Base-by-base conservation (phyloP, 306 rosid species). In the Oxytropis ochrocephala region DNA sequence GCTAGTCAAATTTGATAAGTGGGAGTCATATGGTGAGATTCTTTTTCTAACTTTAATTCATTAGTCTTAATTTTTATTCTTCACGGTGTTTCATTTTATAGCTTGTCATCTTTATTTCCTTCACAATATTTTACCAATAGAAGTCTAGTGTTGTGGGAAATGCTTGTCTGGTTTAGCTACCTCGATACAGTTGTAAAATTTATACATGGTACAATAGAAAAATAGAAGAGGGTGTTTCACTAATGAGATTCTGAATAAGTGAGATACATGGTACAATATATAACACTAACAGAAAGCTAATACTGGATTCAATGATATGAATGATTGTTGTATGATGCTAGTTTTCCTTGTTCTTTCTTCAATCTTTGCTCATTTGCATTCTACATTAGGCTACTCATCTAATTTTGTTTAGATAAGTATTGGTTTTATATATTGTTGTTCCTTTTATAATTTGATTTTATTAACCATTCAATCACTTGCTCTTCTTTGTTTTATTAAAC, bases 1-100 rank as follows among this genome's bases (percentile, higher is more conserved):
- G 95, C 73, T 77, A 69, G 89, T 89, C 80, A 87, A 76, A 66
- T 89, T 86, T 79, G 58, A 82, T 60, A 91, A 91, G 74, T 89
- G 96, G 97, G 96, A 89, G 60, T 59, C 66, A 56, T 73, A 64
- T 36, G 88, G 97, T 89, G 72, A 81, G 88, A 62, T 39, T 69
- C 58, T 14, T 62, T 62, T 72, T 38, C 17, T 19, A 58, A 44
- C 46, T 49, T n/a, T 43, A 57, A 6, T 41, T 63, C 18, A 57
- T 9, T 60, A 44, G 2, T 75, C 16, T 35, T 64, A 19, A 35
- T 21, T 50, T 49, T 35, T 19, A 6, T 12, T 29, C 29, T 53
- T 32, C 18, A 27, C 2, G n/a, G 14, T 61, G 18, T 35, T 56
- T 57, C 50, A 51, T 46, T 53, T 11, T 32, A 11, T 48, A 16